Conservation (phyloP, 768 basidiomycete genomes). For the Galerina sulciceps region DNA sequence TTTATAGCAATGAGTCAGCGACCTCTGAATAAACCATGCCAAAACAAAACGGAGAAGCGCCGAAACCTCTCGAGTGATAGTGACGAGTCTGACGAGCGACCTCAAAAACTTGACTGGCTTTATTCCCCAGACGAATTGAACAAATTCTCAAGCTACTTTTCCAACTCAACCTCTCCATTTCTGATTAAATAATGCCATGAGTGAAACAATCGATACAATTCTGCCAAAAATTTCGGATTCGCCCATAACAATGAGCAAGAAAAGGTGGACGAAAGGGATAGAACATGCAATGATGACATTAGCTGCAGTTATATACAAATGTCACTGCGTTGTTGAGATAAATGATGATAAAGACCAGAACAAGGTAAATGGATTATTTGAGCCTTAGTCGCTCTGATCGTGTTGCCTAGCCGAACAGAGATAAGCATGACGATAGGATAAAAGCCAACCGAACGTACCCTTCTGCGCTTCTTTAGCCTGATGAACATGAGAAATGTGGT, state of each 20-base stretch:
- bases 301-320: constrained; percentile 17
- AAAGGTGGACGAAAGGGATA: background rate
- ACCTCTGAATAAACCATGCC: constrained; percentile 10
- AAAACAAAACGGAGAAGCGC: constrained; percentile 8
- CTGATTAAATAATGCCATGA: no score
- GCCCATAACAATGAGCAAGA: no score
- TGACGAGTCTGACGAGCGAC: no score
- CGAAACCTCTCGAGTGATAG: no score
- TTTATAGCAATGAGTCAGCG: constrained; percentile 24
- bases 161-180: no score
- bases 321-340: constrained; percentile 15
- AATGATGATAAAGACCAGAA: constrained; percentile 9
- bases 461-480: constrained; percentile 90
- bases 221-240: no score
- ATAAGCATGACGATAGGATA: constrained; percentile 15
- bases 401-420: constrained; percentile 41
- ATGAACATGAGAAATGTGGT: constrained; percentile 10
- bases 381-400: constrained; percentile 28
- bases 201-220: no score
- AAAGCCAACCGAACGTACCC: constrained; percentile 50
- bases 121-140: no score
- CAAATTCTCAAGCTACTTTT: no score
- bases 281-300: constrained; percentile 19
- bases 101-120: no score
- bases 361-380: constrained; percentile 14